Percentiles rank a stretch among this genome's conserved stretches.
Conservation (phyloP, 208 protist species). For the Acanthamoeba healyi region DNA sequence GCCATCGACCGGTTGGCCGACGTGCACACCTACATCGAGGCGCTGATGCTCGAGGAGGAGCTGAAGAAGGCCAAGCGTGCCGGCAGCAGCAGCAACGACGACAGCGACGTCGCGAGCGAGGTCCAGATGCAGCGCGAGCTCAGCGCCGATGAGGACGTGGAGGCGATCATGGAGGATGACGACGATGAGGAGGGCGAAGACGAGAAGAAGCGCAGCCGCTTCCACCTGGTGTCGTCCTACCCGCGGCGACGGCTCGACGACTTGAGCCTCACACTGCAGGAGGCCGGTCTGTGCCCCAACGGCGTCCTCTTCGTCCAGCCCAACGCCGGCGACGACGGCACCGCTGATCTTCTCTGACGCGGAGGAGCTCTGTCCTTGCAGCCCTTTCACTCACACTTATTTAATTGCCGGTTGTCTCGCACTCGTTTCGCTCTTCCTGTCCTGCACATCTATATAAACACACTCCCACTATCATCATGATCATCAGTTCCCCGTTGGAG, state of each 20-base stretch:
- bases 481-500: too few relatives aligned
- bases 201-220: neutral
- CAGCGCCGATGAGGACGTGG: neutral
- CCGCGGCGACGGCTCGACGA: neutral
- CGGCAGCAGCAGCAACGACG: neutral
- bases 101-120: neutral
- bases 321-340: neutral
- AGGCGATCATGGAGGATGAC: neutral
- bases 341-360: neutral
- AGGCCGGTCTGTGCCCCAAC: conserved; percentile 35
- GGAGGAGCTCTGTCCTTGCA: too few relatives aligned
- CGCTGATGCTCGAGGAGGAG: conserved; percentile 3
- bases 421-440: too few relatives aligned
- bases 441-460: too few relatives aligned
- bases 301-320: conserved; percentile 15
- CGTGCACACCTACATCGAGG: neutral
- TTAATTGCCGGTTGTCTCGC: too few relatives aligned
- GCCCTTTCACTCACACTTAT: too few relatives aligned
- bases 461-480: too few relatives aligned
- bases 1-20: neutral
- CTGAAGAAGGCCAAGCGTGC: neutral
- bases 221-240: conserved; percentile 14
- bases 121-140: neutral
- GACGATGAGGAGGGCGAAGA: neutral
- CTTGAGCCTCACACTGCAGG: neutral